Percentiles rank a stretch among this genome's conserved stretches.
Evolutionary conservation across 2,329 filamentous ascomycete genomes (phyloP).

Genomic region (Aspergillus brasiliensis): DNA sequence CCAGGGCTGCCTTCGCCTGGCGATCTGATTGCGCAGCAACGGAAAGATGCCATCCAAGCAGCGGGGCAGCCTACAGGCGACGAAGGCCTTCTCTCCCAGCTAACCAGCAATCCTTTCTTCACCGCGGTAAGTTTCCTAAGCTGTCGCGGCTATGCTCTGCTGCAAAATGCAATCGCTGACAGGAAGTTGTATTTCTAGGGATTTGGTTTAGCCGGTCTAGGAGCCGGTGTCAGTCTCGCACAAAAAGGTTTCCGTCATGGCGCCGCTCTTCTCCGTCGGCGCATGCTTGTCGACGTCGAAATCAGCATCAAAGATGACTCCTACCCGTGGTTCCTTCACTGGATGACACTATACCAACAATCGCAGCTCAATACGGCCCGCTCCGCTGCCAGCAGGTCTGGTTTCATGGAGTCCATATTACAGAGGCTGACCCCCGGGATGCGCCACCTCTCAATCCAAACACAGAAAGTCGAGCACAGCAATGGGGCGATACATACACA

Average conservation of each 20-base stretch:
- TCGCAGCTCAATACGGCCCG: conserved; percentile 59
- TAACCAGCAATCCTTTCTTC: conserved; percentile 53
- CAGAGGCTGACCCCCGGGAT: conserved; percentile 61
- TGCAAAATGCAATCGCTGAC: background rate
- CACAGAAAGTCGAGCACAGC: conserved; percentile 61
- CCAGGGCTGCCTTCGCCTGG: conserved; percentile 33
- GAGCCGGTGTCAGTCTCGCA: conserved; percentile 76
- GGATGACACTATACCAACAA: conserved; percentile 83
- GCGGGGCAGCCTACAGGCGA: conserved; percentile 36
- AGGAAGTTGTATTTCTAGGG: conserved; percentile 51
- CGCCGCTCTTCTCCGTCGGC: conserved; percentile 74
- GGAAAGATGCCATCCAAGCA: conserved; percentile 32
- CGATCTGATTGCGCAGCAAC: conserved; percentile 41
- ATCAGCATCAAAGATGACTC: conserved; percentile 92
- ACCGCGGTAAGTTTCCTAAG: conserved; percentile 44
- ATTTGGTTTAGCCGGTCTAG: conserved; percentile 87
- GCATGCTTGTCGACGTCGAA: conserved; percentile 91
- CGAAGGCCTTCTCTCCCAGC: conserved; percentile 46
- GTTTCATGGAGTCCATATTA: conserved; percentile 56
- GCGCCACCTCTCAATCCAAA: conserved; percentile 67
- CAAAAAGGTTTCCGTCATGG: conserved; percentile 74
- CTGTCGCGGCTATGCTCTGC: background rate
- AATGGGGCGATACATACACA: conserved; percentile 73
- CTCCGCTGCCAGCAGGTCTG: conserved; percentile 44
- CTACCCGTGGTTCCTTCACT: conserved; percentile 91